These are phyloP conservation scores for Nannochloropsis salina DNA, from an alignment of 108 stramenopile genomes.

Conservation along the genomic window DNA sequence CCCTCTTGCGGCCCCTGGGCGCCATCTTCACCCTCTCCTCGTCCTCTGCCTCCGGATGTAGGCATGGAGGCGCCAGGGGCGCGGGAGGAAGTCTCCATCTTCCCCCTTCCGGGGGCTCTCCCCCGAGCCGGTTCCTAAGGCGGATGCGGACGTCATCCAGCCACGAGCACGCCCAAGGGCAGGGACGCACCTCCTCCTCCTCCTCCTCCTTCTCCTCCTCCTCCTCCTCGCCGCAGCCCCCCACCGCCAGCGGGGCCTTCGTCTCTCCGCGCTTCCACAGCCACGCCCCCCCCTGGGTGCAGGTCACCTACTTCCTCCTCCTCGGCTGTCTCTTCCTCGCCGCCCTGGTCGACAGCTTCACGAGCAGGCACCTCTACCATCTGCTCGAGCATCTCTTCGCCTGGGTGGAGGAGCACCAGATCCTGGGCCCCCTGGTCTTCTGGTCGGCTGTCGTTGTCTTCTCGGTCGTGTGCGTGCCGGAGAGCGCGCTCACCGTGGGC, in stretches of 20 bases:
- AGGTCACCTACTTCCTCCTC: not conserved
- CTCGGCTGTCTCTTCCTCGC: not conserved
- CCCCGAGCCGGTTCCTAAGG: not conserved
- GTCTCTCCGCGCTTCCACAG: not conserved
- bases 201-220: not conserved
- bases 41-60: no score
- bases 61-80: no score
- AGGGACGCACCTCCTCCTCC: not conserved
- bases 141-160: not conserved
- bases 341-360: not conserved
- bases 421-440: not conserved
- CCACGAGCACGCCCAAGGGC: not conserved
- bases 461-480: not conserved
- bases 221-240: not conserved
- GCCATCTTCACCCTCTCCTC: no score
- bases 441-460: not conserved
- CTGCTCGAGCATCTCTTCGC: constrained; percentile 9
- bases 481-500: not conserved
- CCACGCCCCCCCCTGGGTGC: not conserved
- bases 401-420: not conserved
- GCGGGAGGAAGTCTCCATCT: no score
- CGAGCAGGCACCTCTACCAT: not conserved
- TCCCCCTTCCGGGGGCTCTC: no score
- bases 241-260: not conserved
- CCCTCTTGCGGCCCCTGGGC: no score